Evolutionary conservation across 1,284 basidiomycete species (phyloP).

Genomic region (Cystobasidium sp.): DNA sequence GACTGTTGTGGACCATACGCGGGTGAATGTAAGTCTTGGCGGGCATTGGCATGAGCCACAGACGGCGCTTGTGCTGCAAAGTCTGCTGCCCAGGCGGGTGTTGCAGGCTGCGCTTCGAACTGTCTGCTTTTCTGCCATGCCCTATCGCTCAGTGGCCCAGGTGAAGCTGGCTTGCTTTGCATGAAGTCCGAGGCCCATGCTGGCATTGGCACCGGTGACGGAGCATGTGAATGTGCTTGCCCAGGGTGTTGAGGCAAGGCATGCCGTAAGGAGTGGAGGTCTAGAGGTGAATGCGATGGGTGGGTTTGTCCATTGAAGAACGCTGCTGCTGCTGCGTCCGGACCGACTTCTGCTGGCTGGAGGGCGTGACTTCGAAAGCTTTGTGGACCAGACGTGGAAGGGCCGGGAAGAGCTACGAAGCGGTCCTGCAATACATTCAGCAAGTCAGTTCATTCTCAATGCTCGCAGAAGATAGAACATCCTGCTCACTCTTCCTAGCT

Average conservation of each 20-base stretch:
- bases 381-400: slow-evolving; percentile 40
- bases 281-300: slow-evolving; percentile 42
- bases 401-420: slow-evolving; percentile 46
- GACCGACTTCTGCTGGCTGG: slow-evolving; percentile 22
- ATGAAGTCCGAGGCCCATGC: slow-evolving; percentile 48
- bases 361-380: slow-evolving; percentile 46
- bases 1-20: neutral
- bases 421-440: slow-evolving; percentile 28
- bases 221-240: slow-evolving; percentile 6
- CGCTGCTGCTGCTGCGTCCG: slow-evolving; percentile 43
- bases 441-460: slow-evolving; percentile 20
- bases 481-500: slow-evolving; percentile 65
- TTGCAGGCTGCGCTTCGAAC: slow-evolving; percentile 1
- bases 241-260: slow-evolving; percentile 45
- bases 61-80: slow-evolving; percentile 29
- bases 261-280: slow-evolving; percentile 45
- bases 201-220: slow-evolving; percentile 27
- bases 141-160: slow-evolving; percentile 8
- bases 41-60: neutral
- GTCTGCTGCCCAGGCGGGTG: slow-evolving; percentile 41
- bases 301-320: slow-evolving; percentile 47
- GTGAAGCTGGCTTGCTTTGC: slow-evolving; percentile 27
- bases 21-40: slow-evolving; percentile 15
- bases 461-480: slow-evolving; percentile 58
- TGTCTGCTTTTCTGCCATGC: slow-evolving; percentile 41